These are phyloP conservation scores for Psilocybe subaeruginosa DNA, from an alignment of 768 basidiomycete genomes.

Conservation along the genomic window DNA sequence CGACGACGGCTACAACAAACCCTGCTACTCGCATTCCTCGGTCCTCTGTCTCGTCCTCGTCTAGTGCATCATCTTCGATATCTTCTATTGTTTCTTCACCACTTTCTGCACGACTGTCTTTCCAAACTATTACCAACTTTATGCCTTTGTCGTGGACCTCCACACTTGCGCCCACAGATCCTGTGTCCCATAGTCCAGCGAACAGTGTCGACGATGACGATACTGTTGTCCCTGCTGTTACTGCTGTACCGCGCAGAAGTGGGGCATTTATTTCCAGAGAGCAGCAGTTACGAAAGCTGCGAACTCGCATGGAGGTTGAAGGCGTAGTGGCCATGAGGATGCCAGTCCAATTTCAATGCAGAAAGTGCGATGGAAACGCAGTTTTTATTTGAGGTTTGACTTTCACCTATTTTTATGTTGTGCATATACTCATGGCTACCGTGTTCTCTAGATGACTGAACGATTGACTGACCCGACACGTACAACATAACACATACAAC, in stretches of 20 bases:
- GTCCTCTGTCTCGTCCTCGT: constrained; percentile 12
- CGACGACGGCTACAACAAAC: background rate
- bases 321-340: constrained; percentile 29
- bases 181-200: background rate
- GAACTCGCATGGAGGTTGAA: constrained; percentile 52
- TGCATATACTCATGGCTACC: background rate
- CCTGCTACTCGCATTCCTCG: background rate
- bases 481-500: background rate
- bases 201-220: background rate
- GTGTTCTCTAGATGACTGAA: background rate
- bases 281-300: constrained; percentile 68
- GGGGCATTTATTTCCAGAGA: constrained; percentile 60
- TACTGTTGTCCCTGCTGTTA: constrained; percentile 2
- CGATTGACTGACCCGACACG: background rate
- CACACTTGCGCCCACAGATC: background rate
- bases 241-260: constrained; percentile 3
- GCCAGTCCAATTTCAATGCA: constrained; percentile 35
- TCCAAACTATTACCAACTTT: constrained; percentile 63
- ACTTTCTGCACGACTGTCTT: constrained; percentile 57
- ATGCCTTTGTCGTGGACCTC: constrained; percentile 40
- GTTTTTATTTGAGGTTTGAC: constrained; percentile 45
- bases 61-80: constrained; percentile 35
- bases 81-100: constrained; percentile 56
- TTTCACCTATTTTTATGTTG: background rate
- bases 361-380: constrained; percentile 39